Evolutionary conservation across 2,329 filamentous ascomycete species (phyloP), one percentile per base, ranked within the genome.

Genomic region (Colletotrichum higginsianum): DNA sequence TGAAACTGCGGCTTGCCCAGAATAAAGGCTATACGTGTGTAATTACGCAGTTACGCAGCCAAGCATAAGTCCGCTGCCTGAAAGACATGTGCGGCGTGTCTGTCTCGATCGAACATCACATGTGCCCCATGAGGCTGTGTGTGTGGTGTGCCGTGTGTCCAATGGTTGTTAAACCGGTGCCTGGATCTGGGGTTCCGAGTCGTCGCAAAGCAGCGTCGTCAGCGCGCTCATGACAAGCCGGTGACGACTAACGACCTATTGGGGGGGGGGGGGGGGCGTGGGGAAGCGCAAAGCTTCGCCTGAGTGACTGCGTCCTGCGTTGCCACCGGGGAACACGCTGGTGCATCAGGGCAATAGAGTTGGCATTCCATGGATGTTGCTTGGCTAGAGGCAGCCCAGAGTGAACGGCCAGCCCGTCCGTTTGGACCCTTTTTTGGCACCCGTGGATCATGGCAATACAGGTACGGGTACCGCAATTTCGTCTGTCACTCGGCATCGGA

Each of bases 201-300:
- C 65, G 64, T 73, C 72, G 69, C 68, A 69, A 73, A 61, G 57
- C 61, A 56, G 69, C 70, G 61, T 72, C 70, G 70, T 72, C 61
- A 72, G 67, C 67, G 57, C 66, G 61, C 65, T 46, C 52, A 56
- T 70, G 62, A 67, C 63, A 61, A 42, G 23, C 52, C 16, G 55
- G 65, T 61, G 58, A 49, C 65, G 50, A 61, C 49, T 18, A 15
- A 15, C 15, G 61, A 38, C 35, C 35, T 38, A 38, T 38, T 12
- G 8, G 8, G 1, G 30, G 30, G 30, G 30, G 7, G 6, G 16
- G 52, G n/a, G 49, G 38, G 56, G 58, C 68, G 47, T 70, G 68
- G 68, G 63, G 55, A 67, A 44, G 46, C 35, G 38, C 35, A 62
- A 71, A 68, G 68, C 68, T 53, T 71, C 52, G 64, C 64, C 64